Percentiles rank a stretch among this genome's conserved stretches.
phyloP scores from a whole-genome alignment of 2,329 filamentous ascomycete species.

The Colletotrichum salicis region DNA sequence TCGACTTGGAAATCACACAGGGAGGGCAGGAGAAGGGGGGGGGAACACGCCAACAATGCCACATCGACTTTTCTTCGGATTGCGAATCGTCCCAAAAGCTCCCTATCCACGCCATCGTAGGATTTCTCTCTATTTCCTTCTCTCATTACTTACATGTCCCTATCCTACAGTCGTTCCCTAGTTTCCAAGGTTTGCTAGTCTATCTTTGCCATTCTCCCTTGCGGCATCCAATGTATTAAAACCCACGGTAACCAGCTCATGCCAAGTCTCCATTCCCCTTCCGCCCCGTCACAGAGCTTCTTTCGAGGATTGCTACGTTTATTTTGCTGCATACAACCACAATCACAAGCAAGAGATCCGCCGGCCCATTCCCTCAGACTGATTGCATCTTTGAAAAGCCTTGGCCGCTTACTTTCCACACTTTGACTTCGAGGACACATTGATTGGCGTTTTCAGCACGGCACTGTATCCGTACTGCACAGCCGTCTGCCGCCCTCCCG shows the following conservation, averaged over 20 bases:
- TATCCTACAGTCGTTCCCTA: too few species aligned
- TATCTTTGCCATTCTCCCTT: neutral
- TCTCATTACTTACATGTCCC: neutral
- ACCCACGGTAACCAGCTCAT: neutral
- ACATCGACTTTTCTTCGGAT: slow-evolving; percentile 1
- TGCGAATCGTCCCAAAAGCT: neutral
- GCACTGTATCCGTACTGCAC: neutral
- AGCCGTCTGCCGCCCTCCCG: slow-evolving; percentile 4
- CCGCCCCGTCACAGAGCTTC: neutral
- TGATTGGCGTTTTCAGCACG: too few species aligned
- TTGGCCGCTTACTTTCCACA: too few species aligned
- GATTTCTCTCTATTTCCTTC: neutral
- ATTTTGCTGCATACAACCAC: neutral
- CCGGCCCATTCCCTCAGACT: neutral
- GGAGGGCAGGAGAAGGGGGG: neutral
- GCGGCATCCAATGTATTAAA: slow-evolving; percentile 9
- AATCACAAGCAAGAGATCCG: neutral
- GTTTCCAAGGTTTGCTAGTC: too few species aligned
- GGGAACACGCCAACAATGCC: neutral
- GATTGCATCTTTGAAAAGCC: neutral
- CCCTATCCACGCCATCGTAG: slow-evolving; percentile 5
- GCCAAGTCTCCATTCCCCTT: slow-evolving; percentile 9
- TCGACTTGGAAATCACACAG: neutral
- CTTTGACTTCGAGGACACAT: too few species aligned
- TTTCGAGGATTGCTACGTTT: neutral